Evolutionary conservation across 305 asterid species (phyloP).

Genomic region (Fraxinus angustifolia): DNA sequence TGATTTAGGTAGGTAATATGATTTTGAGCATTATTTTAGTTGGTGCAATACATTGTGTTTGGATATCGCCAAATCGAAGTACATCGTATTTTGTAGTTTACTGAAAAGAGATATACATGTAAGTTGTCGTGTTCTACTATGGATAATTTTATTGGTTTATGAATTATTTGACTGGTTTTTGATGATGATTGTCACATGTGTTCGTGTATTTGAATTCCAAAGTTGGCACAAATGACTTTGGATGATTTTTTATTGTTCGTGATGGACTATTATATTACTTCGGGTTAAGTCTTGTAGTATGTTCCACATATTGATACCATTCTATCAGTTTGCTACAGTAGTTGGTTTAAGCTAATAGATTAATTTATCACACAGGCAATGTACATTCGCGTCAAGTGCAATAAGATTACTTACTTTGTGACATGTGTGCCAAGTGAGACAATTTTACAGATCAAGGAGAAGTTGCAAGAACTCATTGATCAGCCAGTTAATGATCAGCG

Average conservation of each 20-base stretch:
- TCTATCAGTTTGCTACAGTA: slow-evolving; percentile 9
- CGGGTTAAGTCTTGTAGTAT: neutral
- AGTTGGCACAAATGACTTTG: slow-evolving; percentile 2
- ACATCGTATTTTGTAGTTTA: neutral
- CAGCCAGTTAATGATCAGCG: slow-evolving; percentile 73
- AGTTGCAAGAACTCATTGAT: slow-evolving; percentile 73
- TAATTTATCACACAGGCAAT: slow-evolving; percentile 49
- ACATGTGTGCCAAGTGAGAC: slow-evolving; percentile 88
- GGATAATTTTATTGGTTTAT: neutral
- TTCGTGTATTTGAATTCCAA: slow-evolving; percentile 2
- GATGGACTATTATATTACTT: neutral
- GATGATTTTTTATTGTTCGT: slow-evolving; percentile 4
- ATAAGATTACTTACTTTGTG: slow-evolving; percentile 77
- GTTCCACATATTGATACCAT: neutral
- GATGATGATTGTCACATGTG: neutral
- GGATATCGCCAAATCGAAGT: neutral
- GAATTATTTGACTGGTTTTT: neutral
- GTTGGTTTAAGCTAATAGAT: slow-evolving; percentile 7
- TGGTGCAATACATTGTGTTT: neutral
- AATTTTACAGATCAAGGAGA: slow-evolving; percentile 67
- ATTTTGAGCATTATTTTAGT: neutral
- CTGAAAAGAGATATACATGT: neutral
- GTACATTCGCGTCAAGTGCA: slow-evolving; percentile 88
- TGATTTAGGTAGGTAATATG: neutral
- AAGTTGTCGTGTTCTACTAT: neutral